A percentile compares a stretch with the other conserved stretches of the same genome.
Conservation (phyloP, 2,329 filamentous ascomycete genomes). For the Neoascochyta sp. region DNA sequence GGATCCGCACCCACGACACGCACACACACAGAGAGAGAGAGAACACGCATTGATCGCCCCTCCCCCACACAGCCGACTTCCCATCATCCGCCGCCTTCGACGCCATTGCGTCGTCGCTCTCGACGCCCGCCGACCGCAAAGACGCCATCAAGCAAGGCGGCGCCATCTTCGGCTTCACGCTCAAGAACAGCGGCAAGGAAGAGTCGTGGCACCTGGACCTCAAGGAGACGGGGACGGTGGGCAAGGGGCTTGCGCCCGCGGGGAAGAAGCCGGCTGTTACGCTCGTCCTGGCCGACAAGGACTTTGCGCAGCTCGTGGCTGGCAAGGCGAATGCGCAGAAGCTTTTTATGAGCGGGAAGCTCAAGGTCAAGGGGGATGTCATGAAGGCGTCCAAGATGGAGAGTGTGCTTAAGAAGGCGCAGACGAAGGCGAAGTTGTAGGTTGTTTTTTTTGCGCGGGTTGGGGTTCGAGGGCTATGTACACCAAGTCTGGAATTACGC, state of each 20-base stretch:
- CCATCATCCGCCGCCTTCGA: slow-evolving; percentile 92
- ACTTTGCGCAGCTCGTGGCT: slow-evolving; percentile 77
- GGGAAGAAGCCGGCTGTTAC: slow-evolving; percentile 85
- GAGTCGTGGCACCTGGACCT: slow-evolving; percentile 94
- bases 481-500: too few relatives aligned
- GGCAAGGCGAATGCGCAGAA: slow-evolving; percentile 94
- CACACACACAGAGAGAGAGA: neutral
- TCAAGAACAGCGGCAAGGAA: slow-evolving; percentile 84
- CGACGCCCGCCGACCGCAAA: slow-evolving; percentile 70
- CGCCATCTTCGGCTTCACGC: slow-evolving; percentile 82
- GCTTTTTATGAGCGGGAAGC: slow-evolving; percentile 95
- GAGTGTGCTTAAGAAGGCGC: slow-evolving; percentile 58
- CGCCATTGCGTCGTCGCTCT: slow-evolving; percentile 67
- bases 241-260: slow-evolving; percentile 63
- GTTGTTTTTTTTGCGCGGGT: slow-evolving; percentile 1
- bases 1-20: neutral
- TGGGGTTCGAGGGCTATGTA: neutral
- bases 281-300: slow-evolving; percentile 75
- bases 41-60: slow-evolving; percentile 1
- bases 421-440: slow-evolving; percentile 38
- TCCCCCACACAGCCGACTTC: slow-evolving; percentile 59
- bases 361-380: slow-evolving; percentile 96
- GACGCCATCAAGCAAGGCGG: slow-evolving; percentile 85
- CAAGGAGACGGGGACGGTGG: slow-evolving; percentile 81
- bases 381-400: slow-evolving; percentile 99